Evolutionary conservation across 441 rosid genomes (phyloP), one percentile per base, ranked within the genome.

Genomic region (Adansonia madagascariensis): DNA sequence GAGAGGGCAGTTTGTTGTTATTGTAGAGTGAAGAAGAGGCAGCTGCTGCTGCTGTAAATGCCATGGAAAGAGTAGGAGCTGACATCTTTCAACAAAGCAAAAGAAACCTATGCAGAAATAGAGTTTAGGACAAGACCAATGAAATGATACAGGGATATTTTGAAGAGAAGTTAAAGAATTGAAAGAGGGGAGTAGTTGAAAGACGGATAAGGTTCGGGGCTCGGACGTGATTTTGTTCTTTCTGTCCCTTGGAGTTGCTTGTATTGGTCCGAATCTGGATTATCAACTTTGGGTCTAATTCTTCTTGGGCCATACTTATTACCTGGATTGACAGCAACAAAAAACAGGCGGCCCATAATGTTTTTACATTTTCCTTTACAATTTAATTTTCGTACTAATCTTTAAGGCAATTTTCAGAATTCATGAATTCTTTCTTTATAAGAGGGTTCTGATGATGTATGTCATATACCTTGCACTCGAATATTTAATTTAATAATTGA

Each of bases 61-160:
- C 91, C 77, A 88, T 79, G 78, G 89, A 82, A 56, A 81, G n/a
- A 72, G 85, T 80, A 52, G 85, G 79, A 53, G 87, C 83, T 61
- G 85, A 71, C 74, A 81, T 82, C 11, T 77, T 74, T 81, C 72
- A 39, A 63, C 15, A 41, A 41, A 67, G 73, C 73, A 11, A 72
- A 44, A 55, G 78, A 56, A 63, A 3, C 10, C 55, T 73, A 41
- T 20, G 63, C 76, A 55, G 66, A 18, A 8, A 47, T 39, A 50
- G 50, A 65, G 8, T 44, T 39, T 39, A 39, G 43, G 43, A 39
- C 43, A 39, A 15, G 68, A 39, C 47, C 47, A 63, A 14, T 63
- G 64, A 15, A 35, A 63, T 4, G 4, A 62, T 6, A 14, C 9
- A 10, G 11, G 46, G 71, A 62, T 10, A n/a, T 46, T 62, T 62